Base-by-base conservation (phyloP, 2,329 filamentous ascomycete species). In the Neonectria neomacrospora region DNA sequence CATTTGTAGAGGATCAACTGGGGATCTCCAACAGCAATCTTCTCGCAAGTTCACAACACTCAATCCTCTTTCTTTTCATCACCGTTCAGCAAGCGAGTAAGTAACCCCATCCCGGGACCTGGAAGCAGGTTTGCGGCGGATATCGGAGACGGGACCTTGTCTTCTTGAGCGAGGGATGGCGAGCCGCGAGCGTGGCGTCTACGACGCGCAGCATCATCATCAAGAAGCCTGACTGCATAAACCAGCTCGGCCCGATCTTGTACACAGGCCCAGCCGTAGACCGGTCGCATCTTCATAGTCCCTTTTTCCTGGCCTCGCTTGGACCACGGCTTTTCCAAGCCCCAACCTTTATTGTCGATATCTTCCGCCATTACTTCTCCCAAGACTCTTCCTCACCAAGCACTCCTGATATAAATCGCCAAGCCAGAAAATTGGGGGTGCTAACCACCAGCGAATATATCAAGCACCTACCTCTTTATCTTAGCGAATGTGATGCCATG, bases 121-220 rank as follows among this genome's bases (percentile, higher is more conserved):
- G 53, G 30, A 55, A 47, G 20, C 53, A 55, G 41, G 22, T 47
- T 12, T 55, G 53, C 12, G 26, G 26, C 11, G 53, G 53, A 23
- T 55, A 55, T 37, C 41, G 53, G 41, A 55, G 53, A 55, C 41
- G 34, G 26, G n/a, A 55, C 2, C 11, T 55, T 37, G 53, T 55
- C 8, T 55, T 55, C 18, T 14, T 55, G 12, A 55, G 34, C 18
- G 53, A 55, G 5, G 53, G 53, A 3, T 55, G 53, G 53, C 53
- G 53, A 37, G 53, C 53, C 34, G 41, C 53, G 5, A 41, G 53
- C 12, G 41, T 55, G 41, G 41, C 41, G 23, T 34, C 28, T 2
- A 20, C 9, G 16, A 20, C 20, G n/a, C 30, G 50, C 30, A 52
- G 23, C n/a, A n/a, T n/a, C 11, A 52, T 39, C 30, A 39, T 11